Evolutionary conservation across 2,329 filamentous ascomycete genomes (phyloP).

Genomic region (Trichoderma breve): DNA sequence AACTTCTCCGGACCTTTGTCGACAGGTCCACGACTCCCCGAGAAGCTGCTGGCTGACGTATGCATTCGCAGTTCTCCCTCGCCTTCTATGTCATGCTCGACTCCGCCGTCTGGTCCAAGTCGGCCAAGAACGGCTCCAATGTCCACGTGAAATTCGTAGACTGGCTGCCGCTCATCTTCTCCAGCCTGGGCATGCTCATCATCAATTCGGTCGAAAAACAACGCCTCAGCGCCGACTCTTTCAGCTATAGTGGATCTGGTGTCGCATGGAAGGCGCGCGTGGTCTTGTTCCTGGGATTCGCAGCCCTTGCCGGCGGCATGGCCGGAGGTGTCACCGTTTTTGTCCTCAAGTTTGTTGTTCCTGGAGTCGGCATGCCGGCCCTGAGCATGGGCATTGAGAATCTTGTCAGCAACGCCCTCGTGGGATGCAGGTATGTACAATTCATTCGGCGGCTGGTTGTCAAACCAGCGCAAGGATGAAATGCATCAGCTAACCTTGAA

Average conservation of each 20-base stretch:
- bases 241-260: conserved; percentile 60
- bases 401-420: conserved; percentile 62
- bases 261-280: conserved; percentile 69
- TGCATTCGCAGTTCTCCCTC: conserved; percentile 55
- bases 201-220: conserved; percentile 70
- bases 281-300: conserved; percentile 66
- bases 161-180: conserved; percentile 69
- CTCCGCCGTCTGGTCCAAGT: conserved; percentile 65
- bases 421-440: conserved; percentile 55
- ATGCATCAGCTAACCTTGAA: not conserved
- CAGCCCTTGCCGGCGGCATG: conserved; percentile 64
- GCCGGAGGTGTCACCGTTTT: conserved; percentile 67
- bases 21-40: not conserved
- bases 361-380: conserved; percentile 56
- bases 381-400: conserved; percentile 65
- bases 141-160: conserved; percentile 65
- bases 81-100: conserved; percentile 69
- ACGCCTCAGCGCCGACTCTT: conserved; percentile 61
- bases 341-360: conserved; percentile 63
- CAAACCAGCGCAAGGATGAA: not conserved
- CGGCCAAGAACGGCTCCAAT: conserved; percentile 56
- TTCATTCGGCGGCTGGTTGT: not conserved
- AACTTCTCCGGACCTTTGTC: not conserved
- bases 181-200: conserved; percentile 65
- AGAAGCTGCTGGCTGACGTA: not conserved